A percentile compares a stretch with the other conserved stretches of the same genome.
These are phyloP conservation scores for Coprinopsis cinerea DNA, from an alignment of 768 basidiomycete genomes.

Conservation along the genomic window DNA sequence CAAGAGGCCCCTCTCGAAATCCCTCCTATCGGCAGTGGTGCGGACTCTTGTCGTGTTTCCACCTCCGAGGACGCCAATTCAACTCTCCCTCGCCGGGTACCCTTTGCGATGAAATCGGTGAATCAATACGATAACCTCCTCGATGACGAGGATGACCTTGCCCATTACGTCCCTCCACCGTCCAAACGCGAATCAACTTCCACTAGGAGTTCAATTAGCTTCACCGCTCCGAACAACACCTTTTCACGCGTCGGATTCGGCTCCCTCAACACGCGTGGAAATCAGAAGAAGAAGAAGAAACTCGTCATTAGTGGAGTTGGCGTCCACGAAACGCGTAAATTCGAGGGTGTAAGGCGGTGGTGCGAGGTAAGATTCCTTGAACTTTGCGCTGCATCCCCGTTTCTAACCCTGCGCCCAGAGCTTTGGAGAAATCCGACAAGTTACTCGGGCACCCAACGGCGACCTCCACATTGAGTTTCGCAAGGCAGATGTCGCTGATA, in stretches of 20 bases:
- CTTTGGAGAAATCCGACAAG: conserved; percentile 72
- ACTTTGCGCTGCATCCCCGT: background rate
- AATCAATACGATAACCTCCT: conserved; percentile 15
- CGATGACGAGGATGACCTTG: conserved; percentile 25
- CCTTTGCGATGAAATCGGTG: conserved; percentile 13
- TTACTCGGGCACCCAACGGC: conserved; percentile 68
- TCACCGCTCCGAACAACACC: conserved; percentile 15
- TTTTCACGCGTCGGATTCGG: conserved; percentile 18
- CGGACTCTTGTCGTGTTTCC: background rate
- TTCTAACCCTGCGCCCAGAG: conserved; percentile 32
- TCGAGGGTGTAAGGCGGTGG: conserved; percentile 68
- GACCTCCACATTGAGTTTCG: conserved; percentile 76
- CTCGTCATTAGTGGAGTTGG: conserved; percentile 68
- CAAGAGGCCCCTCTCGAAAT: background rate
- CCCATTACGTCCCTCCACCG: conserved; percentile 15
- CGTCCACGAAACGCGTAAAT: conserved; percentile 50
- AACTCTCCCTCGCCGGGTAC: conserved; percentile 14
- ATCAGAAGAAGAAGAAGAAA: conserved; percentile 52
- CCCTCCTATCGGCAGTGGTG: background rate
- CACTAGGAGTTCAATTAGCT: conserved; percentile 13
- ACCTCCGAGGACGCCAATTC: conserved; percentile 1
- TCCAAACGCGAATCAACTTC: conserved; percentile 16
- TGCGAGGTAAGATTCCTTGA: conserved; percentile 48
- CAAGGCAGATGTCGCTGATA: conserved; percentile 74
- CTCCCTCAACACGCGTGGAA: conserved; percentile 19